phyloP scores from a whole-genome alignment of 306 rosid species.

The Quercus ilex region DNA sequence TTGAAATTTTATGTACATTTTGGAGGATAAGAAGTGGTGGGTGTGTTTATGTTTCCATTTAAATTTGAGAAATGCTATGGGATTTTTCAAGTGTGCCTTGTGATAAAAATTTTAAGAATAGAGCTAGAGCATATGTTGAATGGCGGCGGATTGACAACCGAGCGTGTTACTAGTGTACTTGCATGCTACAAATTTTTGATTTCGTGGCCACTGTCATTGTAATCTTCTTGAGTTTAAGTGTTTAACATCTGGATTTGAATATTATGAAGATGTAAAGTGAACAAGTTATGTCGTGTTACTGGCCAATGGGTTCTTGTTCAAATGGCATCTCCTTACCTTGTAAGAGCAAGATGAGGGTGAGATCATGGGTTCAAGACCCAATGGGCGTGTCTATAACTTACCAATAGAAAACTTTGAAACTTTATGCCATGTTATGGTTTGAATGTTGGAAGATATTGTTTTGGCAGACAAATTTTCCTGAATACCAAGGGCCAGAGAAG shows the following conservation, averaged over 20 bases:
- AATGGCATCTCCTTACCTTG: too few relatives aligned
- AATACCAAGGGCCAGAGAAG: slow-evolving; percentile 97
- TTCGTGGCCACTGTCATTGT: not conserved
- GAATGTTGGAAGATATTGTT: slow-evolving; percentile 22
- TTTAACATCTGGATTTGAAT: not conserved
- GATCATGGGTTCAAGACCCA: too few relatives aligned
- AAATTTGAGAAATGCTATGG: too few relatives aligned
- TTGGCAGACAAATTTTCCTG: slow-evolving; percentile 87
- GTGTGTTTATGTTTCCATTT: too few relatives aligned
- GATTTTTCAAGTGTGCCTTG: not conserved
- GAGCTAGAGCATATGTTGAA: not conserved
- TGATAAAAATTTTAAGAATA: not conserved
- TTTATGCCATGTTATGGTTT: slow-evolving; percentile 11
- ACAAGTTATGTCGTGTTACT: not conserved
- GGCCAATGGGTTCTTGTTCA: not conserved
- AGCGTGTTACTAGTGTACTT: not conserved
- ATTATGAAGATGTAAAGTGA: not conserved
- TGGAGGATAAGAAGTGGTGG: not conserved
- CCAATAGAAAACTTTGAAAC: too few relatives aligned
- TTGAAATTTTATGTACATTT: not conserved
- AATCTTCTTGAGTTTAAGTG: not conserved
- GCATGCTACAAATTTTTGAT: not conserved
- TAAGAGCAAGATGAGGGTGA: too few relatives aligned
- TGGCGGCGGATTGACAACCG: not conserved
- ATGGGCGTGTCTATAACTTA: too few relatives aligned